Conservation (phyloP, 2,329 filamentous ascomycete species). For the Botryosphaeria dothidea region DNA sequence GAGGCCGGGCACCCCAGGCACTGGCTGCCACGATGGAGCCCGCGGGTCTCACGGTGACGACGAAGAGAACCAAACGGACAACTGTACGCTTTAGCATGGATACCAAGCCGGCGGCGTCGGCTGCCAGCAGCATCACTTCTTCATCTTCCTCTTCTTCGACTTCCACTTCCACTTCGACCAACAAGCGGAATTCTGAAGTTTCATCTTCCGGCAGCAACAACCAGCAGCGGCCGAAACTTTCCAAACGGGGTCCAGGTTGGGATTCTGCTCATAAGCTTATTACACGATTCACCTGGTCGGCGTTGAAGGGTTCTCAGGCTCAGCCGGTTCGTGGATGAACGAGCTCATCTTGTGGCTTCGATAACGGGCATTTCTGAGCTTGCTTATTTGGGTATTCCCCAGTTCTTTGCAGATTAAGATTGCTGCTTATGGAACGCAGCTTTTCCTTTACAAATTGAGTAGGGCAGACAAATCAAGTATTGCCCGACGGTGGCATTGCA, state of each 20-base stretch:
- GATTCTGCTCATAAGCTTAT: slow-evolving; percentile 21
- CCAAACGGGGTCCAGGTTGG: slow-evolving; percentile 18
- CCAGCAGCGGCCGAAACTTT: slow-evolving; percentile 15
- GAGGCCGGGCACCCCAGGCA: slow-evolving; percentile 17
- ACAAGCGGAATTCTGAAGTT: slow-evolving; percentile 4
- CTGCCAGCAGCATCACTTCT: slow-evolving; percentile 9
- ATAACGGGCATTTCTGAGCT: slow-evolving; percentile 8
- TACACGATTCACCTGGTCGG: slow-evolving; percentile 21
- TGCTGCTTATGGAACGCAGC: slow-evolving; percentile 12
- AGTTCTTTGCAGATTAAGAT: slow-evolving; percentile 13
- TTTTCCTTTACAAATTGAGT: slow-evolving; percentile 14
- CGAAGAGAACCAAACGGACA: slow-evolving; percentile 3
- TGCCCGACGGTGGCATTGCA: neutral
- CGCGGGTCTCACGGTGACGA: slow-evolving; percentile 19
- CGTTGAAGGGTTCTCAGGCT: slow-evolving; percentile 21
- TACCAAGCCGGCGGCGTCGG: slow-evolving; percentile 14
- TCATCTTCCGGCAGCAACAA: slow-evolving; percentile 3
- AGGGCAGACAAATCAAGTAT: slow-evolving; percentile 11
- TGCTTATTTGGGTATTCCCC: slow-evolving; percentile 15
- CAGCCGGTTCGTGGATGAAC: slow-evolving; percentile 19
- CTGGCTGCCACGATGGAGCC: slow-evolving; percentile 13
- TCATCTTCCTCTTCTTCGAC: slow-evolving; percentile 10
- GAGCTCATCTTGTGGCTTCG: slow-evolving; percentile 7
- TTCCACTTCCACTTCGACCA: slow-evolving; percentile 13
- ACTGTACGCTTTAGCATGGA: slow-evolving; percentile 16